Base-by-base conservation (phyloP, 1,139 yeast genomes). In the Magnusiomyces suaveolens region DNA sequence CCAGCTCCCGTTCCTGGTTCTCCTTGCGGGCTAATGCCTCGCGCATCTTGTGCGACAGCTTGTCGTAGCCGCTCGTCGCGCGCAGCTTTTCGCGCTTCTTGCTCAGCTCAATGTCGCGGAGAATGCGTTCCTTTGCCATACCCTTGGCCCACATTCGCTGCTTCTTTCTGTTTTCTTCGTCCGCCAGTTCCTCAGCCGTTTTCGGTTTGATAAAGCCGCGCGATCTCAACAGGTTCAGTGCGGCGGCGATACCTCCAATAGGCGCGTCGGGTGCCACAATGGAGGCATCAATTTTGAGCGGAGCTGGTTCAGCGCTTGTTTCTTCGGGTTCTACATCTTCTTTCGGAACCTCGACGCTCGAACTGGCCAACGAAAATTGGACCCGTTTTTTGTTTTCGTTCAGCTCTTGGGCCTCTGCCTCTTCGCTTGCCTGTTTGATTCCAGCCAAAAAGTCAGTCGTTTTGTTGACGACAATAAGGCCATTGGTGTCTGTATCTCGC, bases 221-320 rank as follows among this genome's bases (percentile, higher is more conserved):
- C 1, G 78, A 69, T 57, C 76, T 74, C 18, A 85, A 71, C 57
- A 81, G 77, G 52, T 72, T 72, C 52, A 86, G 72, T 0, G 89
- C 78, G 2, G 80, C 75, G 2, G 83, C 84, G 43, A 84, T 64
- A 0, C 87, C 84, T 23, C 75, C 74, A 36, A 80, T 75, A 46
- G 72, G 62, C 1, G 75, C 73, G 21, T 60, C 63, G 33, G 61
- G 53, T 2, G 60, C 64, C 20, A 54, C 51, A 10, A 44, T 56
- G 2, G 57, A 50, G 3, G 59, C 59, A 38, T 52, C 57, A 21
- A 52, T 46, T 3, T 46, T 24, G 16, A 48, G 10, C n/a, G 50
- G 25, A 18, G 46, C 57, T 18, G 39, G 39, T 12, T 57, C 58
- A 2, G 53, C 60, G 8, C 29, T 33, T 38, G 56, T 2, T 29